These are phyloP conservation scores for Usnea hakonensis DNA, from an alignment of 495 filamentous ascomycete genomes.

Conservation along the genomic window DNA sequence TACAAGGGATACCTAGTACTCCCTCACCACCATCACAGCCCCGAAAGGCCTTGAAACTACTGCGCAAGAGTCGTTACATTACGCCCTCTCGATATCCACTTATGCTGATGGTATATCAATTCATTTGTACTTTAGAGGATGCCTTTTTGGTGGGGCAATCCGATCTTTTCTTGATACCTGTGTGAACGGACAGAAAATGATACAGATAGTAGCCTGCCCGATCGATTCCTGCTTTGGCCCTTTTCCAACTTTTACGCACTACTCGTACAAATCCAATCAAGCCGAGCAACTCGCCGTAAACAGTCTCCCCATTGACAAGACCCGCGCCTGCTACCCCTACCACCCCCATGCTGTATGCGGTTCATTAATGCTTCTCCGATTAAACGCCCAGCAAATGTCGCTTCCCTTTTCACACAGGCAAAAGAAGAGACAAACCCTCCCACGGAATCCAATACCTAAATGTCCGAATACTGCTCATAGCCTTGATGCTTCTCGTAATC, in stretches of 20 bases:
- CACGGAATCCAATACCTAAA: constrained; percentile 23
- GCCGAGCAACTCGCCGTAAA: background rate
- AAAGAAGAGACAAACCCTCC: background rate
- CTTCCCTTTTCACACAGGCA: background rate
- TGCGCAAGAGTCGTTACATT: too few species aligned
- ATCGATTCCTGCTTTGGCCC: background rate
- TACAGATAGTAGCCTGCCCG: too few species aligned
- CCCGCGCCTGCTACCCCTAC: background rate
- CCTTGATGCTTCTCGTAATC: constrained; percentile 40
- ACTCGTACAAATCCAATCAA: background rate
- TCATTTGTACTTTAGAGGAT: too few species aligned
- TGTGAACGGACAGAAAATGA: too few species aligned
- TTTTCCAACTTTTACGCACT: background rate
- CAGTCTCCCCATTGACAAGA: background rate
- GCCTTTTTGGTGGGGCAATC: too few species aligned
- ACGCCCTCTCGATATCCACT: too few species aligned
- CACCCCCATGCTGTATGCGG: background rate
- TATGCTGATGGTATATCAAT: too few species aligned
- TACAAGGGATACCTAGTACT: too few species aligned
- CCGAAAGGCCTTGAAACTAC: too few species aligned
- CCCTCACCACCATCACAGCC: too few species aligned
- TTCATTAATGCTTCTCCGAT: background rate
- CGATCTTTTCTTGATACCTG: too few species aligned
- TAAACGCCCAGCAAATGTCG: constrained; percentile 1
- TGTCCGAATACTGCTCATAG: constrained; percentile 46